phyloP scores from a whole-genome alignment of 768 basidiomycete genomes.

The Tylopilus rubrobrunneus region DNA sequence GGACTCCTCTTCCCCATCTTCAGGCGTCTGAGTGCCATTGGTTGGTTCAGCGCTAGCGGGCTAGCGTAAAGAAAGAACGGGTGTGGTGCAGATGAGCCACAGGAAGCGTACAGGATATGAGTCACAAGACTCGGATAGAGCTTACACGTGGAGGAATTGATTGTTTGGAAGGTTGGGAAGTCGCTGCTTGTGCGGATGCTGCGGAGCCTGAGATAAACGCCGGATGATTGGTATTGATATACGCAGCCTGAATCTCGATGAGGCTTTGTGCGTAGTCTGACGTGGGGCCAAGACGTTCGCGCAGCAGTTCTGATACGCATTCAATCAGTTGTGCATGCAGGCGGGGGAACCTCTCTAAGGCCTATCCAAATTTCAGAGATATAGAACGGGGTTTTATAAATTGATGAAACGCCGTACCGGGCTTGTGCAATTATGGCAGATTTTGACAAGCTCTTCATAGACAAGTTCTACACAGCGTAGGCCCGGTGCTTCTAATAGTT shows the following conservation, averaged over 20 bases:
- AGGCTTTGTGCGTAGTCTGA: constrained; percentile 95
- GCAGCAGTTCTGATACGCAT: constrained; percentile 91
- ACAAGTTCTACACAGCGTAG: constrained; percentile 96
- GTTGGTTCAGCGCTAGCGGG: constrained; percentile 61
- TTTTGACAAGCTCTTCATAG: constrained; percentile 98
- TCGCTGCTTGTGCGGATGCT: constrained; percentile 49
- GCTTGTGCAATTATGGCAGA: constrained; percentile 97
- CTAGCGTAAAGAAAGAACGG: constrained; percentile 31
- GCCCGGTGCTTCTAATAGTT: constrained; percentile 90
- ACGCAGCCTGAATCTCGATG: constrained; percentile 96
- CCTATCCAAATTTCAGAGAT: constrained; percentile 44
- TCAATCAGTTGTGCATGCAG: constrained; percentile 93
- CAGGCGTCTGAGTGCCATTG: constrained; percentile 47
- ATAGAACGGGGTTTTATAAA: neutral
- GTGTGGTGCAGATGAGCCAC: constrained; percentile 11
- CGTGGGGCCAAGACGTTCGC: constrained; percentile 93
- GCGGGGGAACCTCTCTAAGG: constrained; percentile 91
- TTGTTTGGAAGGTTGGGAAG: constrained; percentile 39
- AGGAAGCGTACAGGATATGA: constrained; percentile 14
- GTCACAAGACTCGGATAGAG: constrained; percentile 1
- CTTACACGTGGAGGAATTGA: constrained; percentile 53
- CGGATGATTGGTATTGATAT: constrained; percentile 99
- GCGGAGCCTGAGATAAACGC: constrained; percentile 84
- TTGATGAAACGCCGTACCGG: constrained; percentile 45
- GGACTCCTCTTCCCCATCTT: constrained; percentile 68